Evolutionary conservation across 352 stramenopile species (phyloP).

Genomic region (Globisporangium camurandrum): DNA sequence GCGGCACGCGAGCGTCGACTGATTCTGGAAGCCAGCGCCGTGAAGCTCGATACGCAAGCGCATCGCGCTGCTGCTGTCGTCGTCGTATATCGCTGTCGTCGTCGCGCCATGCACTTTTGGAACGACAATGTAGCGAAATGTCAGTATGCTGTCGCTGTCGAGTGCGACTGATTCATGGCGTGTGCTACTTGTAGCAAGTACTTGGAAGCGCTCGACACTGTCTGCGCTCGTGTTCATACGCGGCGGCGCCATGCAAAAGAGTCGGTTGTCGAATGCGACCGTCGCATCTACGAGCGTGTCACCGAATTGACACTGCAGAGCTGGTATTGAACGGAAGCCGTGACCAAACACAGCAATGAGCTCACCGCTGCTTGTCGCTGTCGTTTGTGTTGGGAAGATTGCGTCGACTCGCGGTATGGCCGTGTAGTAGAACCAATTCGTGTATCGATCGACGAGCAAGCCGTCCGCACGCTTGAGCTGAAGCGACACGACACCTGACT

Average conservation of each 20-base stretch:
- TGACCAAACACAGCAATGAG: slow-evolving; percentile 19
- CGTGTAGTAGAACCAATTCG: slow-evolving; percentile 30
- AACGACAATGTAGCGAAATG: slow-evolving; percentile 20
- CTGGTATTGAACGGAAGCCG: slow-evolving; percentile 16
- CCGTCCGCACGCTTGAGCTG: slow-evolving; percentile 8
- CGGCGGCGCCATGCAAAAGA: slow-evolving; percentile 22
- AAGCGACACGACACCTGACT: slow-evolving; percentile 15
- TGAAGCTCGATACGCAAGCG: too few relatives aligned
- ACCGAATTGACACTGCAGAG: slow-evolving; percentile 25
- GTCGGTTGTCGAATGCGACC: slow-evolving; percentile 19
- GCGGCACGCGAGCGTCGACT: not conserved
- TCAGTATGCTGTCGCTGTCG: slow-evolving; percentile 1
- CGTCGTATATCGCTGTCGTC: not conserved
- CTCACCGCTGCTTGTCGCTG: slow-evolving; percentile 15
- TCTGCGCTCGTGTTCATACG: not conserved
- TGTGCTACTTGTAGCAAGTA: not conserved
- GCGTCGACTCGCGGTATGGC: slow-evolving; percentile 14
- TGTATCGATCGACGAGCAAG: slow-evolving; percentile 2
- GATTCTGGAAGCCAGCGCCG: slow-evolving; percentile 2
- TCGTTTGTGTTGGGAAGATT: slow-evolving; percentile 16
- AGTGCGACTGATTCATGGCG: not conserved
- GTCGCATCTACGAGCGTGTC: slow-evolving; percentile 9
- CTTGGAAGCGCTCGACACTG: not conserved
- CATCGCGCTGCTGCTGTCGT: not conserved
- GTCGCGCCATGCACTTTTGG: slow-evolving; percentile 16